These are phyloP conservation scores for Colletotrichum navitas DNA, from an alignment of 2,329 filamentous ascomycete genomes.

Conservation along the genomic window DNA sequence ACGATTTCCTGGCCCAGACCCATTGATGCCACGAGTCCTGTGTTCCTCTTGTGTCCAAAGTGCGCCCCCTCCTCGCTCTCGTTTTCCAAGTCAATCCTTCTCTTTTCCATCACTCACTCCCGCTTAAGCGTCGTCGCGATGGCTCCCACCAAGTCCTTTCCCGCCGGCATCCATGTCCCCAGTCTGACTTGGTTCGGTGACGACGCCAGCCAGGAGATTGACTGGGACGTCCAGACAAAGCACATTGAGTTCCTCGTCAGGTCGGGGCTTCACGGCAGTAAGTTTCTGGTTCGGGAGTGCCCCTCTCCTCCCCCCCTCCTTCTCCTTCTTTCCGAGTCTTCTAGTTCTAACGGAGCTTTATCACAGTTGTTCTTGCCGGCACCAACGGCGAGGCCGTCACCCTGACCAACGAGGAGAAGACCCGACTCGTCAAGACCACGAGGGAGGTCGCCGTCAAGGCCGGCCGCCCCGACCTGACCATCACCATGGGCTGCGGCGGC, in stretches of 20 bases:
- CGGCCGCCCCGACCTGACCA: slow-evolving; percentile 68
- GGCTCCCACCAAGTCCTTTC: slow-evolving; percentile 52
- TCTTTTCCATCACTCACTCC: not conserved
- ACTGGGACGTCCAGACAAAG: slow-evolving; percentile 66
- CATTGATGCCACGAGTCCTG: not conserved
- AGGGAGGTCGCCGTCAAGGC: slow-evolving; percentile 69
- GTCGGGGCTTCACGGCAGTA: slow-evolving; percentile 65
- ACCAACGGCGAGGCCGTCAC: slow-evolving; percentile 82
- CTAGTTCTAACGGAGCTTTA: not conserved
- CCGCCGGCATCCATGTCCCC: slow-evolving; percentile 68
- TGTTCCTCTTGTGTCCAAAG: not conserved
- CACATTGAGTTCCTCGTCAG: slow-evolving; percentile 67
- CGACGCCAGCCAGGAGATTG: slow-evolving; percentile 63
- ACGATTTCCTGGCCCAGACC: not conserved
- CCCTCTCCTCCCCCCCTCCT: too few relatives aligned
- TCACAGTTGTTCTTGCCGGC: slow-evolving; percentile 72
- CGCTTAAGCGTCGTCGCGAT: slow-evolving; percentile 48
- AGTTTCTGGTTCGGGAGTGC: not conserved
- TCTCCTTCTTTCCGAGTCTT: too few relatives aligned
- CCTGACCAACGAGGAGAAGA: slow-evolving; percentile 73
- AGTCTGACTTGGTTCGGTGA: slow-evolving; percentile 67
- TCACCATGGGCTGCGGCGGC: slow-evolving; percentile 76
- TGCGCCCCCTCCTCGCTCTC: not conserved
- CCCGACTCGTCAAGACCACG: slow-evolving; percentile 70
- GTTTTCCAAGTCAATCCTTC: not conserved